Evolutionary conservation across 1,284 basidiomycete species (phyloP).

Genomic region (Cutaneotrichosporon cyanovorans): DNA sequence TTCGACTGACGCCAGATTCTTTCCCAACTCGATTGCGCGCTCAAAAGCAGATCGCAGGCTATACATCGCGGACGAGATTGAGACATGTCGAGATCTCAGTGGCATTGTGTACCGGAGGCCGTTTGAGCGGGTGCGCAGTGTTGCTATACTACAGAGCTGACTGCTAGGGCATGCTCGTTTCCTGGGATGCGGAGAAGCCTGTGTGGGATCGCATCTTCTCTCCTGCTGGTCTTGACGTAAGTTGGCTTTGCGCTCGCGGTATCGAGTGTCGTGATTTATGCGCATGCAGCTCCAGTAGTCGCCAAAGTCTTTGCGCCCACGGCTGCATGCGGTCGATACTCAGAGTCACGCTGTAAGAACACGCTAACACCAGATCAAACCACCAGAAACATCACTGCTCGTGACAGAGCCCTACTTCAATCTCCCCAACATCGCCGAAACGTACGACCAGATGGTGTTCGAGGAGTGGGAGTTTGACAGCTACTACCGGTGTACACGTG

Average conservation of each 20-base stretch:
- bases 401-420: conserved; percentile 93
- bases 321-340: too few relatives aligned
- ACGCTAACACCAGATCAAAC: conserved; percentile 54
- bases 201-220: conserved; percentile 83
- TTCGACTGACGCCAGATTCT: conserved; percentile 49
- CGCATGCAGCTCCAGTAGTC: too few relatives aligned
- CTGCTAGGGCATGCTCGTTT: conserved; percentile 73
- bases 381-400: conserved; percentile 62
- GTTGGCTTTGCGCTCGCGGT: too few relatives aligned
- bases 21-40: conserved; percentile 70
- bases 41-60: conserved; percentile 69
- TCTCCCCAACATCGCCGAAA: conserved; percentile 77
- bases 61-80: conserved; percentile 75
- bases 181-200: conserved; percentile 87
- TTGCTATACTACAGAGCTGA: conserved; percentile 12
- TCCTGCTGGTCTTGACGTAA: conserved; percentile 59
- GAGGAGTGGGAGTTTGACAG: conserved; percentile 91
- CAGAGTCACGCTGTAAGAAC: not conserved
- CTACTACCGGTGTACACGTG: conserved; percentile 72
- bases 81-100: conserved; percentile 64
- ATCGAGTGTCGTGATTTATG: too few relatives aligned
- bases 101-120: conserved; percentile 71
- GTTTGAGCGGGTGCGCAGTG: conserved; percentile 65
- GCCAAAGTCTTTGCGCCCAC: too few relatives aligned
- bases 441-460: conserved; percentile 88